Evolutionary conservation across 805 yeast genomes (phyloP), one percentile per base, ranked within the genome.

Genomic region (Schwanniomyces sp.): DNA sequence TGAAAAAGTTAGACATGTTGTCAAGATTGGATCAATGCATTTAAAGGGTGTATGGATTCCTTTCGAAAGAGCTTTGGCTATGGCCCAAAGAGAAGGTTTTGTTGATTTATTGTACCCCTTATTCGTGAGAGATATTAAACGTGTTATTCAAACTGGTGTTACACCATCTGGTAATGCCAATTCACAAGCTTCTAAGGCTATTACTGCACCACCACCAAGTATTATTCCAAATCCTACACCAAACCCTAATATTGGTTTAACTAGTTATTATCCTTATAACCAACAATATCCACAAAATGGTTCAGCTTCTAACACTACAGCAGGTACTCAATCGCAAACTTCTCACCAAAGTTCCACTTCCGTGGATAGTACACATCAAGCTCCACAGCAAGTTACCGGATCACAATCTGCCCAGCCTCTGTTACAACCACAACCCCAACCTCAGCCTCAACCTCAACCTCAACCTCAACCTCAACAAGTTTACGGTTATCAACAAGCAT

Each of bases 41-140:
- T 72, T 88, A 56, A 88, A 88, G 69, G 96, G 96, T 34, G 95
- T 88, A 41, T 88, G 96, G 96, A 86, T 88, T 49, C 95, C 96
- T 1, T 86, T 86, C 61, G 92, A 87, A 52, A 73, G 94, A 43
- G 96, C 95, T 1, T 71, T 83, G 41, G 85, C 86, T 29, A 84
- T 87, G 81, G 95, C 96, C 14, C 86, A 85, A 64, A 74, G 85
- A 52, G 94, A 88, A 62, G 86, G 88, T 36, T 86, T 85, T 50
- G 81, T 79, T 25, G 89, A 85, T 55, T 59, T 79, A 34, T 72
- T 85, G 50, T 84, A 82, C 58, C 89, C 90, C 2, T 69, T 85
- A 41, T 84, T 85, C 64, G 91, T 86, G 32, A 76, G 85, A 45
- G 92, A 88, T 63, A 86, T 88, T 59, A 85, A 85, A 63, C 57